A percentile compares a stretch with the other conserved stretches of the same genome.
phyloP scores from a whole-genome alignment of 305 asterid genomes.

The Fraxinus sp. region DNA sequence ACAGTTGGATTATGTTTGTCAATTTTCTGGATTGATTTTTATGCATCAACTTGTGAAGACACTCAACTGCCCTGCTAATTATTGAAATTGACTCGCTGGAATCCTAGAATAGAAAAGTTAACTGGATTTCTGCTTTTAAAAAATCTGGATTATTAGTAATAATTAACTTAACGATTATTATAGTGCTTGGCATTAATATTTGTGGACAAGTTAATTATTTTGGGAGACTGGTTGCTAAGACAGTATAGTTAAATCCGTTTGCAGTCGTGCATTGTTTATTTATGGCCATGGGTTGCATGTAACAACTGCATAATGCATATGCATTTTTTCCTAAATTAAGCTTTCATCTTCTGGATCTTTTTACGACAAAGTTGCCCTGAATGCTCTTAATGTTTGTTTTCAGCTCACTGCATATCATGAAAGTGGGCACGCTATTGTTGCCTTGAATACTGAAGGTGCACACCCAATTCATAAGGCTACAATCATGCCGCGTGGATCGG shows the following conservation, averaged over 20 bases:
- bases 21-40: background rate
- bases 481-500: constrained; percentile 91
- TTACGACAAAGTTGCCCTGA: background rate
- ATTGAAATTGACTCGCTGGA: background rate
- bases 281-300: background rate
- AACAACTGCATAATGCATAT: background rate
- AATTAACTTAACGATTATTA: background rate
- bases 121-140: background rate
- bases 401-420: constrained; percentile 98
- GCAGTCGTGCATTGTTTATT: background rate
- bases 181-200: background rate
- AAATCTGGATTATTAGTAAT: background rate
- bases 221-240: background rate
- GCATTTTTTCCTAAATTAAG: background rate
- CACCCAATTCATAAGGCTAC: constrained; percentile 98
- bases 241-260: background rate
- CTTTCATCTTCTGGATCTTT: background rate
- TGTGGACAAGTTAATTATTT: background rate
- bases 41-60: background rate
- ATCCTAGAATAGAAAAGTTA: background rate
- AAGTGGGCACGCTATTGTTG: constrained; percentile 96
- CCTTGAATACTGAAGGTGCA: constrained; percentile 92
- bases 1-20: background rate
- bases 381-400: constrained; percentile 17
- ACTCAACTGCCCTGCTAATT: background rate